phyloP scores from a whole-genome alignment of 2,329 filamentous ascomycete species.

The Colletotrichum spaethianum region DNA sequence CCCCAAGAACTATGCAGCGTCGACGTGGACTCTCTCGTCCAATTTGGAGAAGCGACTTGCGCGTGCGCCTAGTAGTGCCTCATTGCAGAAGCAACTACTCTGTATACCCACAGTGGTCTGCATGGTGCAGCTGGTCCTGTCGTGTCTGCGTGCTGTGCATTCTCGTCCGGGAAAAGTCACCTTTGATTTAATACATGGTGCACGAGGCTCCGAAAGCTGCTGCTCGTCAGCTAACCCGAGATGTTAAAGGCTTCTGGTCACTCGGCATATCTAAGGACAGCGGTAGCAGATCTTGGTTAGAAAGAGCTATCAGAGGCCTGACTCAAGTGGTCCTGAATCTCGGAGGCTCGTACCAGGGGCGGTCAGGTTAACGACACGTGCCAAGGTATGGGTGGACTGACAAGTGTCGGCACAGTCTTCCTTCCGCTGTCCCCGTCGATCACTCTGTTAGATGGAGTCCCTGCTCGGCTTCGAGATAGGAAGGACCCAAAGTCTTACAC shows the following conservation, averaged over 20 bases:
- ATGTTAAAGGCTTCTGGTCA: not conserved
- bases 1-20: slow-evolving; percentile 2
- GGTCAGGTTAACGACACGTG: slow-evolving; percentile 14
- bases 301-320: slow-evolving; percentile 8
- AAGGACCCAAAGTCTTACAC: slow-evolving; percentile 3
- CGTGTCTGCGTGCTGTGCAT: slow-evolving; percentile 23
- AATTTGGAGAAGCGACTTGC: slow-evolving; percentile 23
- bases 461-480: slow-evolving; percentile 1
- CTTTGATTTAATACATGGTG: too few species aligned
- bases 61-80: slow-evolving; percentile 16
- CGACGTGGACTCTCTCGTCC: slow-evolving; percentile 23
- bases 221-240: not conserved
- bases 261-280: slow-evolving; percentile 1
- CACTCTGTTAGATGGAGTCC: slow-evolving; percentile 6
- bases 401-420: slow-evolving; percentile 1
- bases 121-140: slow-evolving; percentile 32
- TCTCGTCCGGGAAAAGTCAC: not conserved
- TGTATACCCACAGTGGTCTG: slow-evolving; percentile 34
- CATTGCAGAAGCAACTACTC: slow-evolving; percentile 21
- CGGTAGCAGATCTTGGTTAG: not conserved
- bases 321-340: slow-evolving; percentile 20
- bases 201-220: slow-evolving; percentile 18
- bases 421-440: not conserved
- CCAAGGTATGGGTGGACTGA: slow-evolving; percentile 26
- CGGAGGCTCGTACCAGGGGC: slow-evolving; percentile 24